phyloP scores from a whole-genome alignment of 371 early-diverging fungal genomes.

The Paraphysoderma sedebokerense region DNA sequence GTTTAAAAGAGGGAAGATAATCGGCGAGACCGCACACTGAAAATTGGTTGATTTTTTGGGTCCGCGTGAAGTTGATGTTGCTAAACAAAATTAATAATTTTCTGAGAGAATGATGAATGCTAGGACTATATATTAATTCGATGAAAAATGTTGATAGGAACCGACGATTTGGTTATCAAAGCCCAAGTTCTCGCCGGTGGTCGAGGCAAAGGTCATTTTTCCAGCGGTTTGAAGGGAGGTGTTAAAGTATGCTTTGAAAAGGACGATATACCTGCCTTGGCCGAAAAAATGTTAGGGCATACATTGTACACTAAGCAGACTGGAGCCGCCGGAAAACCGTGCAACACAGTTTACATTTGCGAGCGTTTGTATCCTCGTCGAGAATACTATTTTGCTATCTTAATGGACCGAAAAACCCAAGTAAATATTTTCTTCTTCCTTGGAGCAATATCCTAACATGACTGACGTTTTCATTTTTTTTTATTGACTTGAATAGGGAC shows the following conservation, averaged over 20 bases:
- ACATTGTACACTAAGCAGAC: constrained; percentile 96
- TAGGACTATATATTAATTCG: too few species aligned
- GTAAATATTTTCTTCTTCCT: not conserved
- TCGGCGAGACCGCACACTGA: too few species aligned
- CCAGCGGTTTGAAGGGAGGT: constrained; percentile 89
- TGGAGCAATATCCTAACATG: not conserved
- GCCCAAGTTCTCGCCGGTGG: constrained; percentile 98
- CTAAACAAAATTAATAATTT: too few species aligned
- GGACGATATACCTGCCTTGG: constrained; percentile 68
- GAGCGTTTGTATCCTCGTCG: constrained; percentile 89
- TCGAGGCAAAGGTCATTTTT: constrained; percentile 95
- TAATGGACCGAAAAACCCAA: constrained; percentile 70
- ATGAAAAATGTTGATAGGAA: too few species aligned
- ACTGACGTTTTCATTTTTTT: not conserved
- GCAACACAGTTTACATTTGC: constrained; percentile 83
- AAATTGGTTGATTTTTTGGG: too few species aligned
- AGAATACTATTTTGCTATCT: constrained; percentile 96
- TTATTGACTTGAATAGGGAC: too few species aligned
- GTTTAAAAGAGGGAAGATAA: too few species aligned
- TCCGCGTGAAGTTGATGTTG: too few species aligned
- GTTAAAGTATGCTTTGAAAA: constrained; percentile 57
- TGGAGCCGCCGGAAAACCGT: constrained; percentile 83
- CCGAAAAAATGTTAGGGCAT: constrained; percentile 91
- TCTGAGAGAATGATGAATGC: too few species aligned
- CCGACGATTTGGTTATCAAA: constrained; percentile 82